These are phyloP conservation scores for Cercophora scortea DNA, from an alignment of 495 filamentous ascomycete genomes.

Conservation along the genomic window DNA sequence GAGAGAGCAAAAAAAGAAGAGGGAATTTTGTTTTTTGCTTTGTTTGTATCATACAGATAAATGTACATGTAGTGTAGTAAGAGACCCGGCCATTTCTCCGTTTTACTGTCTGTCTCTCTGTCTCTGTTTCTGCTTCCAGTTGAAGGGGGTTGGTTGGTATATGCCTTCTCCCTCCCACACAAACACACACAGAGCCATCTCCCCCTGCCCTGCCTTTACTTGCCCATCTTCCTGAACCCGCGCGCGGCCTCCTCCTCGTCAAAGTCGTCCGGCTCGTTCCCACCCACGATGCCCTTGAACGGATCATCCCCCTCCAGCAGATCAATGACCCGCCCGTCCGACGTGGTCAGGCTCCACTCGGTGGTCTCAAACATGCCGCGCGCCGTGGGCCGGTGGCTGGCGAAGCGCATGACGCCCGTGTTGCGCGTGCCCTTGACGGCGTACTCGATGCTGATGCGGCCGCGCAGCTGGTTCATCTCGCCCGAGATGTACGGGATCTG, in stretches of 20 bases:
- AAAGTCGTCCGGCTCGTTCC: conserved; percentile 6
- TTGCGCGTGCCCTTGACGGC: conserved; percentile 75
- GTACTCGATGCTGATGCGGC: conserved; percentile 80
- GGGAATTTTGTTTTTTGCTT: background rate
- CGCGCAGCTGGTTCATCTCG: conserved; percentile 89
- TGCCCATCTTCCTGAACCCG: conserved; percentile 36
- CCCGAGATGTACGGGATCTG: conserved; percentile 91
- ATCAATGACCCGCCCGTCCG: conserved; percentile 58
- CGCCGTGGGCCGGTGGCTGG: conserved; percentile 62
- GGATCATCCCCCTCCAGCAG: conserved; percentile 59
- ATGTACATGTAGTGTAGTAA: conserved; percentile 9
- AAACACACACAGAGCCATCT: background rate
- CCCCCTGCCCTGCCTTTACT: conserved; percentile 6
- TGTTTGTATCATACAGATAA: conserved; percentile 9
- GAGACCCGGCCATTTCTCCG: background rate
- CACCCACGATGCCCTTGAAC: conserved; percentile 38
- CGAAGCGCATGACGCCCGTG: conserved; percentile 72
- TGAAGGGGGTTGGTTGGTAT: background rate
- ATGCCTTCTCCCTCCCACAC: background rate
- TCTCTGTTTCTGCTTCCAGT: background rate
- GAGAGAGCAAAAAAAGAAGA: background rate
- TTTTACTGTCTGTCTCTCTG: background rate
- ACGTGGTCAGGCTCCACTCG: conserved; percentile 66
- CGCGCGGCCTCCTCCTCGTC: conserved; percentile 21
- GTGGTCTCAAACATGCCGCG: conserved; percentile 67